Conservation (phyloP, 2,329 filamentous ascomycete genomes). For the Amesomyces nigricolor region DNA sequence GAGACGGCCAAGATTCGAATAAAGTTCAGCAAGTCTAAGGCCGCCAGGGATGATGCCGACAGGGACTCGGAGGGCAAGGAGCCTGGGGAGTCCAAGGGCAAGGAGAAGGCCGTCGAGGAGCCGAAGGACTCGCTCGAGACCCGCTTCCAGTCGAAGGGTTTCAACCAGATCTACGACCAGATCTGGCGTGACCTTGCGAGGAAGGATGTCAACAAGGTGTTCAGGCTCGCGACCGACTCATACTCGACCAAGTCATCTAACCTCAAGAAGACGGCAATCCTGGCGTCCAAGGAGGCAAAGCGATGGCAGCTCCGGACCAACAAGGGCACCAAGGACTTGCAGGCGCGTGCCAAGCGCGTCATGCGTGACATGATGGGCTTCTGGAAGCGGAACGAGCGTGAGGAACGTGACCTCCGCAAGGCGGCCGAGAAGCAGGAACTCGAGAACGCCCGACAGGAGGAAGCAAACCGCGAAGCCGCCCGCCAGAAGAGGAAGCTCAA, state of each 20-base stretch:
- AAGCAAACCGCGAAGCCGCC: slow-evolving; percentile 95
- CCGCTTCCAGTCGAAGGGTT: slow-evolving; percentile 80
- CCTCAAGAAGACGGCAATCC: slow-evolving; percentile 91
- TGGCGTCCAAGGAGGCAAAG: slow-evolving; percentile 94
- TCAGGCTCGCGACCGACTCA: slow-evolving; percentile 79
- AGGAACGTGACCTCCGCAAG: slow-evolving; percentile 91
- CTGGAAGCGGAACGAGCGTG: slow-evolving; percentile 98
- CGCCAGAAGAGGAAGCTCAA: slow-evolving; percentile 98
- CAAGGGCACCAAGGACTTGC: slow-evolving; percentile 96
- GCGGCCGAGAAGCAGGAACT: slow-evolving; percentile 93
- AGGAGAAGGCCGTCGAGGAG: slow-evolving; percentile 42
- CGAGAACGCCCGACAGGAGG: slow-evolving; percentile 91
- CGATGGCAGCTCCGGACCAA: slow-evolving; percentile 97
- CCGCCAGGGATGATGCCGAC: slow-evolving; percentile 36
- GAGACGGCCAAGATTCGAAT: slow-evolving; percentile 58
- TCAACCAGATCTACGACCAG: slow-evolving; percentile 94
- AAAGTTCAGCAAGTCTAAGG: slow-evolving; percentile 53
- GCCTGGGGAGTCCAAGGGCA: slow-evolving; percentile 38
- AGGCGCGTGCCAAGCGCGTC: slow-evolving; percentile 91
- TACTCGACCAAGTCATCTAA: slow-evolving; percentile 88
- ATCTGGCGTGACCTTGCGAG: slow-evolving; percentile 93
- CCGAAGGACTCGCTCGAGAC: slow-evolving; percentile 50
- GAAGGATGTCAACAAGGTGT: slow-evolving; percentile 90
- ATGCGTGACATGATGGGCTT: slow-evolving; percentile 99
- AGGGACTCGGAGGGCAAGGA: slow-evolving; percentile 48